Evolutionary conservation across 2,329 filamentous ascomycete species (phyloP), one percentile per base, ranked within the genome.

Genomic region (Cercospora citrullina): DNA sequence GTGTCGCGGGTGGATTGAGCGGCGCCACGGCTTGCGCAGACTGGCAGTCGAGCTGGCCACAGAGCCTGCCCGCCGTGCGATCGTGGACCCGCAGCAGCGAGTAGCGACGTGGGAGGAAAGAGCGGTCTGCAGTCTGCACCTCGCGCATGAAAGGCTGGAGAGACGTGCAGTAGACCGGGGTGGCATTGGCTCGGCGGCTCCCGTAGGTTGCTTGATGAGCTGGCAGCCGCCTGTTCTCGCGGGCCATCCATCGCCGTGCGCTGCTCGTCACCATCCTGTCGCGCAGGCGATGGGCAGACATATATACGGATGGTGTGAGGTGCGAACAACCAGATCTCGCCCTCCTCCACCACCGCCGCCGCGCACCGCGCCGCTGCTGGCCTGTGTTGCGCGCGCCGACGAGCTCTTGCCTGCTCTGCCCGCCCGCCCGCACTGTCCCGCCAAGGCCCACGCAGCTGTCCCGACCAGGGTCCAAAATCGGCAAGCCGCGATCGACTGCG

Each of bases 211-310:
- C 42, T 21, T n/a, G 53, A 33, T 51, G 39, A 55, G 60, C 60
- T 63, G 42, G 58, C 58, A 42, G 30, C 28, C 58, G 58, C 58
- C 28, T 36, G n/a, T 39, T 16, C 58, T 21, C 42, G 48, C 60
- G 6, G 26, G 45, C 42, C 60, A 31, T 26, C 36, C 36, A 39
- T 39, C 36, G 36, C 33, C 9, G 42, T 8, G n/a, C 45, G 45
- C 42, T 48, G 42, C n/a, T 51, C 65, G 65, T 63, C 65, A 64
- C 58, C 60, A 67, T 67, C 60, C 65, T 64, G 60, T 23, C 33
- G 36, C 42, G 26, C 28, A 9, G 23, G 53, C 26, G 33, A 33
- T 42, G 23, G 60, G n/a, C 45, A 21, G 45, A 51, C 18, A 23
- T 18, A 51, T 30, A 18, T 39, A 30, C 60, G 21, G 33, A 42